A percentile compares a stretch with the other conserved stretches of the same genome.
phyloP scores from a whole-genome alignment of 2,329 filamentous ascomycete genomes.

The Pseudopithomyces chartarum region DNA sequence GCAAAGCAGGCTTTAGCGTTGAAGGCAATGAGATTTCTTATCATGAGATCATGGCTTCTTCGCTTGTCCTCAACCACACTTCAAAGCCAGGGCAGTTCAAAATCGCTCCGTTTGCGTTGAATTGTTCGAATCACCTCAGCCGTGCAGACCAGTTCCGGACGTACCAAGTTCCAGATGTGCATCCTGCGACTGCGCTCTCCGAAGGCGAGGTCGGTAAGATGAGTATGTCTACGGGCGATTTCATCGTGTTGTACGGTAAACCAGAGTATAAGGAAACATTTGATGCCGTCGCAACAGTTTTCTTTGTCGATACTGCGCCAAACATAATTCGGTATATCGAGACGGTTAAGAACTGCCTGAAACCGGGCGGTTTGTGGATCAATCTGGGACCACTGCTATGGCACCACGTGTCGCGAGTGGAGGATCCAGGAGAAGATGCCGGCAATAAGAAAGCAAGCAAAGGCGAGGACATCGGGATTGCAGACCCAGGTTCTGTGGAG shows the following conservation, averaged over 20 bases:
- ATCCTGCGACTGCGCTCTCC: conserved; percentile 46
- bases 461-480: conserved; percentile 65
- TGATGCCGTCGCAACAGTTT: conserved; percentile 85
- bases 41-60: conserved; percentile 89
- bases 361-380: conserved; percentile 78
- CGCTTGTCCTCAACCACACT: conserved; percentile 74
- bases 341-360: conserved; percentile 78
- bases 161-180: conserved; percentile 78
- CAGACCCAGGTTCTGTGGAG: conserved; percentile 88
- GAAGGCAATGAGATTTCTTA: conserved; percentile 97
- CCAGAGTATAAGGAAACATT: conserved; percentile 66
- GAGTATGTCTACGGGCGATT: conserved; percentile 93
- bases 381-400: conserved; percentile 91
- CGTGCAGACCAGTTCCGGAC: conserved; percentile 75
- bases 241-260: conserved; percentile 80
- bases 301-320: conserved; percentile 96
- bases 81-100: conserved; percentile 65
- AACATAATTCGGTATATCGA: conserved; percentile 91
- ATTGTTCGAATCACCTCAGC: conserved; percentile 82
- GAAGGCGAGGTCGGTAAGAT: conserved; percentile 54
- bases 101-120: conserved; percentile 84
- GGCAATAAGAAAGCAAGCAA: conserved; percentile 30
- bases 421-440: conserved; percentile 28
- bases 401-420: conserved; percentile 85
- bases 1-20: conserved; percentile 69